These are phyloP conservation scores for Arachnomyces sp. DNA, from an alignment of 2,329 filamentous ascomycete species.

Conservation along the genomic window DNA sequence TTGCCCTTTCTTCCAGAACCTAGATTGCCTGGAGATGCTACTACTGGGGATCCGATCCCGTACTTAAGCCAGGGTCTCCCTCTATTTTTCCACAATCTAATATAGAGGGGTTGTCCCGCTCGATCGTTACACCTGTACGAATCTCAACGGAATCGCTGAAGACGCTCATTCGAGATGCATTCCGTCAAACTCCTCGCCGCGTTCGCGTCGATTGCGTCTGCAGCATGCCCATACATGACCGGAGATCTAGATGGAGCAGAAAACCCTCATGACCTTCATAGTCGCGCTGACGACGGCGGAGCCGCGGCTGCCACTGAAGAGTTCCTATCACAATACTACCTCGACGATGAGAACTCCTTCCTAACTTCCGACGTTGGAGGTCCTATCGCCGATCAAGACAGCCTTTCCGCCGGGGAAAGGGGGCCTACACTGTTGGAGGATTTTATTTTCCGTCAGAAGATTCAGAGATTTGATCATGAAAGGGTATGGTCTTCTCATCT, in stretches of 20 bases:
- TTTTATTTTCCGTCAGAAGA: slow-evolving; percentile 64
- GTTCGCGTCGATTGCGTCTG: slow-evolving; percentile 28
- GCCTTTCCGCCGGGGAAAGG: slow-evolving; percentile 56
- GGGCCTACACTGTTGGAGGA: slow-evolving; percentile 64
- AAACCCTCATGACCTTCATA: slow-evolving; percentile 10
- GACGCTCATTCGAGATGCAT: slow-evolving; percentile 16
- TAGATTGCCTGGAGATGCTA: too few relatives aligned
- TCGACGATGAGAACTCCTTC: slow-evolving; percentile 48
- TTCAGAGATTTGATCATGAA: slow-evolving; percentile 63
- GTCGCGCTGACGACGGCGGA: slow-evolving; percentile 18
- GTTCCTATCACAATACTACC: slow-evolving; percentile 36
- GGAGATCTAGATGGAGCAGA: slow-evolving; percentile 17
- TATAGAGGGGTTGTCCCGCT: too few relatives aligned
- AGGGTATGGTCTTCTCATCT: slow-evolving; percentile 41
- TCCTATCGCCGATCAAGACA: slow-evolving; percentile 58
- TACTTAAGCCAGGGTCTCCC: too few relatives aligned
- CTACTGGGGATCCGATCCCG: too few relatives aligned
- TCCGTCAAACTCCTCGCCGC: slow-evolving; percentile 18
- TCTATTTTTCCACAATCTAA: too few relatives aligned
- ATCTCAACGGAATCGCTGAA: too few relatives aligned
- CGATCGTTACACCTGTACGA: too few relatives aligned
- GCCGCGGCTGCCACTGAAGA: slow-evolving; percentile 27
- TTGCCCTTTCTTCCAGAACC: too few relatives aligned
- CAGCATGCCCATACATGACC: slow-evolving; percentile 35
- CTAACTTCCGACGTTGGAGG: slow-evolving; percentile 61